Evolutionary conservation across 2,329 filamentous ascomycete genomes (phyloP), one percentile per base, ranked within the genome.

Genomic region (Aquanectria penicillioides): DNA sequence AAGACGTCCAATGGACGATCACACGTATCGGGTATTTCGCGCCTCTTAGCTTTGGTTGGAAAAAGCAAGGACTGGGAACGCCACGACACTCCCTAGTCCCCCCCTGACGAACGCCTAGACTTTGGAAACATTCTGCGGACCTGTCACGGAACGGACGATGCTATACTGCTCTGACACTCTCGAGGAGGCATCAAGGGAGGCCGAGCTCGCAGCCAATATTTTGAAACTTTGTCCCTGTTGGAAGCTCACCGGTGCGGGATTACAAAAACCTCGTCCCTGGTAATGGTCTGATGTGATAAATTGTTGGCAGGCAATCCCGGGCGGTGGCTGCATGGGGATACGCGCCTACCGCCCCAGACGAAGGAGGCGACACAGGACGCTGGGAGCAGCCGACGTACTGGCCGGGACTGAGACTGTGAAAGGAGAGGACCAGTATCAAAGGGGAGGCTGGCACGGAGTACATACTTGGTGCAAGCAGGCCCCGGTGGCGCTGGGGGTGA

Each of bases 1-100:
- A 67, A 68, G 64, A 66, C 41, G 63, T 60, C 53, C 57, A 68
- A 53, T 65, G 57, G 68, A 61, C 61, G 64, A 70, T 70, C 67
- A 69, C 66, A 69, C 63, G 60, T 59, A 65, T 70, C 66, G 68
- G 67, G 59, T 57, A 66, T 68, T 68, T 66, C 64, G 61, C 63
- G 63, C 63, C 63, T 61, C 55, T 56, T 67, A 62, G 58, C 59
- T 58, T 50, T 62, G 55, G 60, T 54, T n/a, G 43, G 17, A 57
- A 69, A 70, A 67, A 68, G 61, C 50, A 62, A 70, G 43, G 38
- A 31, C 54, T 15, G 18, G 9, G 40, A 55, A 47, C 57, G 67
- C 53, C 54, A 57, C 57, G 37, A 43, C 51, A 31, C 47, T 47
- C 41, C 37, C 33, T 46, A 61, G 44, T 57, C 33, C 48, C 50